Evolutionary conservation across 192 early-diverging fungal genomes (phyloP), one percentile per base, ranked within the genome.

Genomic region (Backusella liffmaniae): DNA sequence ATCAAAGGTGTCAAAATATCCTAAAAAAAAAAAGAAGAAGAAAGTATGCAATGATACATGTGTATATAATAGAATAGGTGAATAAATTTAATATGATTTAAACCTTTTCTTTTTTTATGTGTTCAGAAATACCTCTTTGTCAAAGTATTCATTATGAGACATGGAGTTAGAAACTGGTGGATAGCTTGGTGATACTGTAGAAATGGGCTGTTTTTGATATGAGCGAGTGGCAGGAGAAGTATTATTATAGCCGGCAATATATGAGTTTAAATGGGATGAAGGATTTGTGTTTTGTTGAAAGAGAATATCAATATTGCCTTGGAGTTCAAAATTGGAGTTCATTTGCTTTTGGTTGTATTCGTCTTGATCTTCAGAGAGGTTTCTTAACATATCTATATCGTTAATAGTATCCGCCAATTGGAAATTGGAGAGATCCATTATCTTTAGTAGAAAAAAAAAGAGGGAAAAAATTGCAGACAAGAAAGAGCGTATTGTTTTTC

Each of bases 1-100:
- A 93, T 88, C 21, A 93, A 77, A 0, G 92, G 92, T 12, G 90
- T 90, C 16, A 91, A 59, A 18, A 81, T 77, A 75, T 81, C 76
- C 80, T 77, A 73, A 46, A 23, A 72, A 53, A 34, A 18, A 49
- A 13, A n/a, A n/a, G 37, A 26, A 13, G 62, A 77, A 41, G 3
- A 35, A 72, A 35, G 12, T 13, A 16, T 13, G 18, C 32, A 32
- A 32, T 2, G 3, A 32, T 32, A 32, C 32, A 32, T 32, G 3
- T 32, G 21, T 36, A 23, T 67, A 46, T 66, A 4, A 30, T 21
- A 53, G 5, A 62, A 62, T 62, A 26, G 56, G 56, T 62, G 26
- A 62, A 62, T 62, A 59, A 21, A 30, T 5, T 41, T 21, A 35
- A 51, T 49, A 37, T 39, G 18, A 62, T 26, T 39, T 32, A 44